Conservation (phyloP, 177 flowering plant species). For the Tripterygium wilfordii region DNA sequence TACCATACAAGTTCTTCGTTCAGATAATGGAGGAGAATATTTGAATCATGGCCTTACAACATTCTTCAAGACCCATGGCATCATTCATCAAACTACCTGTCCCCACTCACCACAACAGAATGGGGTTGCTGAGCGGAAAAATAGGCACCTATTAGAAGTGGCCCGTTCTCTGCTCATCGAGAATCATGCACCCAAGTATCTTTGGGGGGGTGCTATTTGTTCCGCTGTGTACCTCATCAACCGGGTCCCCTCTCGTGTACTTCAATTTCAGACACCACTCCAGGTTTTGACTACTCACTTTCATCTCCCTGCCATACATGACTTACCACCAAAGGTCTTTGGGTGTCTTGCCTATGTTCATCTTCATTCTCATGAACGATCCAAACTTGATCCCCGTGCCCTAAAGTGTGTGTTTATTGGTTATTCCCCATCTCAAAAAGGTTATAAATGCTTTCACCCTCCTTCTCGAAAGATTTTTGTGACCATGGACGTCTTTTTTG, state of each 20-base stretch:
- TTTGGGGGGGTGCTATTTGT: slow-evolving; percentile 4
- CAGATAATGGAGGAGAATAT: slow-evolving; percentile 1
- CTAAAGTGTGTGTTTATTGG: no score
- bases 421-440: no score
- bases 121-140: background rate
- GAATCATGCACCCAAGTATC: background rate
- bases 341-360: no score
- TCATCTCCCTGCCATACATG: background rate
- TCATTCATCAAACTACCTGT: background rate
- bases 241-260: background rate
- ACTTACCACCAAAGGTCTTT: background rate
- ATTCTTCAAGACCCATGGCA: background rate
- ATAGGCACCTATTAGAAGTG: background rate
- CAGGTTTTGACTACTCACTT: background rate
- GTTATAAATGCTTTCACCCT: no score
- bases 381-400: no score
- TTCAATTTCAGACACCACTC: background rate
- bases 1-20: background rate
- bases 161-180: background rate
- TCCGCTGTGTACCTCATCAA: slow-evolving; percentile 2
- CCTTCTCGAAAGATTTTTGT: no score
- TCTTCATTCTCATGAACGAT: no score
- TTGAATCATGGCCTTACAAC: background rate
- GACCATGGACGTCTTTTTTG: no score
- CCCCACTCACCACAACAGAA: background rate